Evolutionary conservation across 352 stramenopile genomes (phyloP).

Genomic region (Phytophthora tubulina): DNA sequence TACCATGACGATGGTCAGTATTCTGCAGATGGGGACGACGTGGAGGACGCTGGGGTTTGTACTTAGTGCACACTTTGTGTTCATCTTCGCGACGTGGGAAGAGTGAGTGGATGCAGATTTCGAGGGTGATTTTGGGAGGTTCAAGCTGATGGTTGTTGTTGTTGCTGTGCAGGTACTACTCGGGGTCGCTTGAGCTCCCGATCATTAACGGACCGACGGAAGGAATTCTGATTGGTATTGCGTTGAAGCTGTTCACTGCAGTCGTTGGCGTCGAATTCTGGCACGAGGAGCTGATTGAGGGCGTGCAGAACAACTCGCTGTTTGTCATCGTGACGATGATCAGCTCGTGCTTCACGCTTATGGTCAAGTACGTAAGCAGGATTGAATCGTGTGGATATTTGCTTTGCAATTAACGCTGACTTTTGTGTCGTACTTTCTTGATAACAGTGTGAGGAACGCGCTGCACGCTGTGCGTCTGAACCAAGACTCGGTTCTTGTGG

Average conservation of each 20-base stretch:
- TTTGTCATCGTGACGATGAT: constrained; percentile 77
- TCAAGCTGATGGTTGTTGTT: constrained; percentile 14
- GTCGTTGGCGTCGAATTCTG: constrained; percentile 73
- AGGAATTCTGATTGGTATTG: constrained; percentile 92
- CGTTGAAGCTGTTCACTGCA: constrained; percentile 81
- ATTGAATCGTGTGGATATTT: not conserved
- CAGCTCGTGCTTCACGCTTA: constrained; percentile 68
- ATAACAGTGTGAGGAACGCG: constrained; percentile 71
- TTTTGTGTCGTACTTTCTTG: constrained; percentile 2
- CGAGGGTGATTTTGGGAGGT: not conserved
- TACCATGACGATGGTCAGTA: constrained; percentile 83
- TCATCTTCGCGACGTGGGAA: constrained; percentile 91
- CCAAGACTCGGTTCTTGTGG: constrained; percentile 80
- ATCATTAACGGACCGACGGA: constrained; percentile 98
- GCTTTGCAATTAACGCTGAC: not conserved
- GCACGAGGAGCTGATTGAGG: constrained; percentile 65
- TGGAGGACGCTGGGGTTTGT: constrained; percentile 85
- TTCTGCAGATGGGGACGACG: constrained; percentile 78
- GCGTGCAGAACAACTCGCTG: constrained; percentile 85
- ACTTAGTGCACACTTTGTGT: constrained; percentile 81
- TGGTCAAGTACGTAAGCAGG: constrained; percentile 73
- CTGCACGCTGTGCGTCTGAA: constrained; percentile 73
- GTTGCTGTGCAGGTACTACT: constrained; percentile 88
- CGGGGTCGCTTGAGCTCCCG: constrained; percentile 94
- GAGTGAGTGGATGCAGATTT: constrained; percentile 50